A percentile compares a stretch with the other conserved stretches of the same genome.
Evolutionary conservation across 2,329 filamentous ascomycete species (phyloP).

Genomic region (Orbilia oligospora): DNA sequence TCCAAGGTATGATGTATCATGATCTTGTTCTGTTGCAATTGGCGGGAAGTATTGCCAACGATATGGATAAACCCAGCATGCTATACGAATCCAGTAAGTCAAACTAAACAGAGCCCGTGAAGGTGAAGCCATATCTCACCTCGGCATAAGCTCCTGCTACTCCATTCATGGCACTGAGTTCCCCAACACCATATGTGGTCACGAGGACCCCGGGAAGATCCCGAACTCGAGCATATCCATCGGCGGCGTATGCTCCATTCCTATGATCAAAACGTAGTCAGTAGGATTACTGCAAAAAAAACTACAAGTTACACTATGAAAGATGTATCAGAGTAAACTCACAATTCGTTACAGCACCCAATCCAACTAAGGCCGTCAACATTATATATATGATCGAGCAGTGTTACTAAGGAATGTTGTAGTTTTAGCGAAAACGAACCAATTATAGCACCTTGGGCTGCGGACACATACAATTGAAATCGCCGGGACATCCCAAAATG

Average conservation of each 20-base stretch:
- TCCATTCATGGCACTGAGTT: conserved; percentile 74
- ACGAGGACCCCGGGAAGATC: conserved; percentile 69
- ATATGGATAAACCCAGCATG: conserved; percentile 73
- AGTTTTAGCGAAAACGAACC: conserved; percentile 1
- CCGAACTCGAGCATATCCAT: conserved; percentile 71
- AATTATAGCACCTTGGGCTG: neutral
- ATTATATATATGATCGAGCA: conserved; percentile 66
- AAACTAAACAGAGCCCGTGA: neutral
- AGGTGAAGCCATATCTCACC: conserved; percentile 36
- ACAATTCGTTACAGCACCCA: conserved; percentile 66
- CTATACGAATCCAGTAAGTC: conserved; percentile 32
- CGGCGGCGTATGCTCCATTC: conserved; percentile 69
- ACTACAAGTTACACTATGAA: neutral
- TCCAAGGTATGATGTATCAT: conserved; percentile 73
- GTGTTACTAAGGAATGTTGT: conserved; percentile 40
- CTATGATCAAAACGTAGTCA: neutral
- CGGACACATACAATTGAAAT: conserved; percentile 64
- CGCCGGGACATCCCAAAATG: conserved; percentile 65
- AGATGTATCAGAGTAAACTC: neutral
- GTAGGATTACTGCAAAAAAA: neutral
- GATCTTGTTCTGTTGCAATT: conserved; percentile 68
- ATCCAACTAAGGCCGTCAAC: conserved; percentile 66
- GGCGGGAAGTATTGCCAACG: conserved; percentile 71
- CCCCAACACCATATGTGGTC: conserved; percentile 72
- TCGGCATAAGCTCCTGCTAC: conserved; percentile 74